Percentiles rank a stretch among this genome's conserved stretches.
These are phyloP conservation scores for Dictyostelium capitatum DNA, from an alignment of 78 protist species.

Conservation along the genomic window DNA sequence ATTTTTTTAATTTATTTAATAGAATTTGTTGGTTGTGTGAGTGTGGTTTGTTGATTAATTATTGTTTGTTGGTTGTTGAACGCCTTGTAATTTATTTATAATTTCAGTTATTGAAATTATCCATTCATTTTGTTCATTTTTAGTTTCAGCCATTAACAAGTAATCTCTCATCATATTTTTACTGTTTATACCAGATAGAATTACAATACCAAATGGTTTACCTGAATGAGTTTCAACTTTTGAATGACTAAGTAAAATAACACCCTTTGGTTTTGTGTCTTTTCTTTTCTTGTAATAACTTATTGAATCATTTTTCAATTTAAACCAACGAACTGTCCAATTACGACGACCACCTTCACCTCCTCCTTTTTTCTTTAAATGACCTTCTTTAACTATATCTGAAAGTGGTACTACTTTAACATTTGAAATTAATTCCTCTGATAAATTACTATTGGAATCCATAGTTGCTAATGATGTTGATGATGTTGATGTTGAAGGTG, in stretches of 20 bases:
- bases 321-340: constrained; percentile 68
- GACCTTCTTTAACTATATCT: constrained; percentile 47
- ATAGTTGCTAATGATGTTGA: background rate
- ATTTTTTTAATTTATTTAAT: too few relatives aligned
- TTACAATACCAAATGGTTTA: constrained; percentile 62
- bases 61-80: too few relatives aligned
- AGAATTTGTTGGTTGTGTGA: too few relatives aligned
- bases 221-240: constrained; percentile 47
- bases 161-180: constrained; percentile 57
- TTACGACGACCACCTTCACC: constrained; percentile 77
- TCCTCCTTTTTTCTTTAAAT: constrained; percentile 64
- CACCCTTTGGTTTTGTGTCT: constrained; percentile 47
- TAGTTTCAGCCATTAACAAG: constrained; percentile 55
- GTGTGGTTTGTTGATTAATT: too few relatives aligned
- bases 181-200: constrained; percentile 43
- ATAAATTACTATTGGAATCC: background rate
- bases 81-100: constrained; percentile 3
- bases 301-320: constrained; percentile 35
- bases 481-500: background rate
- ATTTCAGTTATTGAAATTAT: constrained; percentile 37
- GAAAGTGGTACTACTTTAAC: constrained; percentile 9
- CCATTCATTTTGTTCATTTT: constrained; percentile 74
- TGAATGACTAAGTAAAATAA: constrained; percentile 24
- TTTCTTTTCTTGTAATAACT: constrained; percentile 49
- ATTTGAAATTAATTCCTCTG: constrained; percentile 7